phyloP scores from a whole-genome alignment of 2,329 filamentous ascomycete genomes.

The Calonectria pseudoturangicola region DNA sequence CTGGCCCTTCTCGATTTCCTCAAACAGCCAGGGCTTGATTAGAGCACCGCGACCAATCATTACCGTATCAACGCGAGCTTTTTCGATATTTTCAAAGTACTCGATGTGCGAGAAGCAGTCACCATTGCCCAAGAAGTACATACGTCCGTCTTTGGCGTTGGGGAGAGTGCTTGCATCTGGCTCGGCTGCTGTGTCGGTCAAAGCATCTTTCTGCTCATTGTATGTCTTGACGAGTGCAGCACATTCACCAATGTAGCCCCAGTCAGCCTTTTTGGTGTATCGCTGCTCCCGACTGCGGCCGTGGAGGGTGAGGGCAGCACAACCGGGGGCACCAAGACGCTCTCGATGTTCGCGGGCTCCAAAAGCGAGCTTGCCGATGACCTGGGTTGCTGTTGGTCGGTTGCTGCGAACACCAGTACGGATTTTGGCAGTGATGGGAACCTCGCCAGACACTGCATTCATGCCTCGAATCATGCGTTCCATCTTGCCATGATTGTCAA shows the following conservation, averaged over 20 bases:
- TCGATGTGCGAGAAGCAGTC: conserved; percentile 96
- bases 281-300: conserved; percentile 95
- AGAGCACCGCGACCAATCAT: conserved; percentile 98
- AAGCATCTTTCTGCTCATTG: conserved; percentile 78
- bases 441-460: conserved; percentile 92
- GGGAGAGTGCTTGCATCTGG: conserved; percentile 84
- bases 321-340: conserved; percentile 84
- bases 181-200: conserved; percentile 86
- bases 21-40: conserved; percentile 98
- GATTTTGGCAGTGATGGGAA: conserved; percentile 96
- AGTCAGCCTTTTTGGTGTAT: conserved; percentile 94
- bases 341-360: conserved; percentile 84
- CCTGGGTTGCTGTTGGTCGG: conserved; percentile 85
- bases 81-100: conserved; percentile 85
- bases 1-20: conserved; percentile 93
- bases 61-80: conserved; percentile 90
- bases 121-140: conserved; percentile 97
- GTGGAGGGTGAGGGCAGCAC: conserved; percentile 96
- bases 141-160: conserved; percentile 77
- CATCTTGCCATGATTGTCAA: conserved; percentile 91
- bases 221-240: conserved; percentile 88
- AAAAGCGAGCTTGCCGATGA: conserved; percentile 88
- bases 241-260: conserved; percentile 94
- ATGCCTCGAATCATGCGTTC: conserved; percentile 97
- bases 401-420: conserved; percentile 91